phyloP scores from a whole-genome alignment of 495 filamentous ascomycete genomes.

The Penicillium paradoxum region DNA sequence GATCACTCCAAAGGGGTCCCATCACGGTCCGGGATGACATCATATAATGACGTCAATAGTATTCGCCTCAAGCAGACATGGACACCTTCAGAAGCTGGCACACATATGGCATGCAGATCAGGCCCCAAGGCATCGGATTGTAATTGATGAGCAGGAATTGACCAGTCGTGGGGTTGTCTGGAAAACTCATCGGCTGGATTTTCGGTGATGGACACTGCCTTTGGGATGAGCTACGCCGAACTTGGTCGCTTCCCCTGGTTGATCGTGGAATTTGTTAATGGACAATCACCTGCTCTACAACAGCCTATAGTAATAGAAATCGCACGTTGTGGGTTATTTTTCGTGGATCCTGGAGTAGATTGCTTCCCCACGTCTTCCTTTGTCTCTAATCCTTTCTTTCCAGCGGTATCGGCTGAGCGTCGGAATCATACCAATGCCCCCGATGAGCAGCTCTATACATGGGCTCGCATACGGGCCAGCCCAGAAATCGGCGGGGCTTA shows the following conservation, averaged over 20 bases:
- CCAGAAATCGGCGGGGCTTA: too few relatives aligned
- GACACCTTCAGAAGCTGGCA: too few relatives aligned
- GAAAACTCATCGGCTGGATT: background rate
- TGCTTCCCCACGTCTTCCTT: background rate
- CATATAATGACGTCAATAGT: constrained; percentile 10
- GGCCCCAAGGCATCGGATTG: too few relatives aligned
- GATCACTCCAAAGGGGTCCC: background rate
- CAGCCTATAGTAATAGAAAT: constrained; percentile 9
- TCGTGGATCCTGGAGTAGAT: too few relatives aligned
- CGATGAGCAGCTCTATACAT: too few relatives aligned
- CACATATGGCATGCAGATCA: too few relatives aligned
- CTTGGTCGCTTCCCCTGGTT: constrained; percentile 8
- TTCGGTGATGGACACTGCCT: background rate
- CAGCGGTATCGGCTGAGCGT: too few relatives aligned
- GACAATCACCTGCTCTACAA: background rate
- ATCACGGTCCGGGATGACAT: background rate
- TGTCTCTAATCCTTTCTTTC: too few relatives aligned
- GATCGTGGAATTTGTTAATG: background rate
- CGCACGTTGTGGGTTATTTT: too few relatives aligned
- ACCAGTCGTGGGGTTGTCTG: background rate
- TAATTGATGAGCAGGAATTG: background rate
- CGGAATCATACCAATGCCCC: too few relatives aligned
- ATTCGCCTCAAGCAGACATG: background rate
- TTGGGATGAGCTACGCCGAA: constrained; percentile 14
- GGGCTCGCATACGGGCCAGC: too few relatives aligned